A percentile compares a stretch with the other conserved stretches of the same genome.
Conservation (phyloP, 805 yeast species). For the Kluyveromyces nonfermentans region DNA sequence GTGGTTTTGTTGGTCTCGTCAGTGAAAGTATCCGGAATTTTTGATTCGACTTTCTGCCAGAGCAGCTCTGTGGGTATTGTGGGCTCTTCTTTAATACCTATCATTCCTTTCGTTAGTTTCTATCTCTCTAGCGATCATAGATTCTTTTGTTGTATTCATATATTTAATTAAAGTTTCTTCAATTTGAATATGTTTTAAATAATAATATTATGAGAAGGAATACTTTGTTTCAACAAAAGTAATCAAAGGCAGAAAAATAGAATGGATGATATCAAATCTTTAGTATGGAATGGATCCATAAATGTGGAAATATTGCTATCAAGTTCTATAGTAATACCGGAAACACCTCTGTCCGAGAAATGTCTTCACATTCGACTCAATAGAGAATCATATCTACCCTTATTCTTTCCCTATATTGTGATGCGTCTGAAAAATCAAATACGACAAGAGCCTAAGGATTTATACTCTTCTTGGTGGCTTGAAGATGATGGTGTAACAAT, state of each 20-base stretch:
- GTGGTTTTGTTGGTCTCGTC: constrained; percentile 16
- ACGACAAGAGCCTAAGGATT: constrained; percentile 7
- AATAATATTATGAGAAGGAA: neutral
- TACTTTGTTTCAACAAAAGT: too few species aligned
- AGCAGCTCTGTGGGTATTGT: constrained; percentile 10
- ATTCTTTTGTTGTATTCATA: neutral
- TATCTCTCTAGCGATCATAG: neutral
- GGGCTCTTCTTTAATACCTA: neutral
- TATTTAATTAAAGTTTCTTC: neutral
- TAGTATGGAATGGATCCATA: constrained; percentile 47
- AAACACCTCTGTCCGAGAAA: neutral
- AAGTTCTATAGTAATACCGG: neutral
- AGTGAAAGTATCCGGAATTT: constrained; percentile 10
- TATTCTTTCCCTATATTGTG: constrained; percentile 31
- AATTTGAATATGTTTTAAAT: neutral
- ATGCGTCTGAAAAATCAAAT: constrained; percentile 31
- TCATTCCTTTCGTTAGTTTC: neutral
- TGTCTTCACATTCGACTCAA: constrained; percentile 16
- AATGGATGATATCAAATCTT: constrained; percentile 6
- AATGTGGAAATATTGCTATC: constrained; percentile 31
- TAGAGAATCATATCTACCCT: constrained; percentile 47
- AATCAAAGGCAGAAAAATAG: neutral
- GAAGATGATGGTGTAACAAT: constrained; percentile 56
- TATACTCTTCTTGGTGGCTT: constrained; percentile 46
- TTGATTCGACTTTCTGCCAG: constrained; percentile 20